Conservation (phyloP, 2,329 filamentous ascomycete species). For the Colletotrichum plurivorum region DNA sequence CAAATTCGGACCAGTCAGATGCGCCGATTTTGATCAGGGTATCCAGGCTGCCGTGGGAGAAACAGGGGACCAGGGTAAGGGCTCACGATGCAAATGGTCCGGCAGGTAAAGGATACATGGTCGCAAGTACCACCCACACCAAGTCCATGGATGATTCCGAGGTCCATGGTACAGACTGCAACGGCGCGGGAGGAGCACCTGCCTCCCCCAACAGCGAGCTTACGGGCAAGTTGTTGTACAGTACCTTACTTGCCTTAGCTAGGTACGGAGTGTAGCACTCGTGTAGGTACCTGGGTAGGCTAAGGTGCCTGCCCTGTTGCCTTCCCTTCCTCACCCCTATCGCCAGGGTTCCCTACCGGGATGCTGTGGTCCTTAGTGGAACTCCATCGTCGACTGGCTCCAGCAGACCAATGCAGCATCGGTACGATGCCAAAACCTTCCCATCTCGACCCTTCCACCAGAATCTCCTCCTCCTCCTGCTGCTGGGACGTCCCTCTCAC, state of each 20-base stretch:
- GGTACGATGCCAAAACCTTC: constrained; percentile 40
- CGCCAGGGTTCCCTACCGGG: constrained; percentile 5
- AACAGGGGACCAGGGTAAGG: constrained; percentile 29
- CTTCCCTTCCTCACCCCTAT: too few relatives aligned
- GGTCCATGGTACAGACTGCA: neutral
- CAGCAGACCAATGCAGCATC: constrained; percentile 40
- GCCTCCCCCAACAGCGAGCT: neutral
- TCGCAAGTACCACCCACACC: too few relatives aligned
- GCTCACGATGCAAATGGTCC: neutral
- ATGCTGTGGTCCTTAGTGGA: constrained; percentile 31
- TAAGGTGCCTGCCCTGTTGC: too few relatives aligned
- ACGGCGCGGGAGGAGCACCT: constrained; percentile 3
- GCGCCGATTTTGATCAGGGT: constrained; percentile 9
- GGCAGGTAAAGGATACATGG: neutral
- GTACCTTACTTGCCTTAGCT: neutral
- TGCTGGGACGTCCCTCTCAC: constrained; percentile 25
- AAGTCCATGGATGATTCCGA: too few relatives aligned
- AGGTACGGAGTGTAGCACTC: too few relatives aligned
- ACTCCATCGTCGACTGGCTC: constrained; percentile 37
- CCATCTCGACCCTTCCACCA: constrained; percentile 38
- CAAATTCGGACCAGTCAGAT: constrained; percentile 31
- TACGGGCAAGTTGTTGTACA: neutral
- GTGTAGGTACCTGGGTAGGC: too few relatives aligned
- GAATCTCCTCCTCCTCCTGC: constrained; percentile 16
- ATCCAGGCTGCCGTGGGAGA: constrained; percentile 12